Evolutionary conservation across 441 rosid species (phyloP), one percentile per base, ranked within the genome.

Genomic region (Gossypium lobatum): DNA sequence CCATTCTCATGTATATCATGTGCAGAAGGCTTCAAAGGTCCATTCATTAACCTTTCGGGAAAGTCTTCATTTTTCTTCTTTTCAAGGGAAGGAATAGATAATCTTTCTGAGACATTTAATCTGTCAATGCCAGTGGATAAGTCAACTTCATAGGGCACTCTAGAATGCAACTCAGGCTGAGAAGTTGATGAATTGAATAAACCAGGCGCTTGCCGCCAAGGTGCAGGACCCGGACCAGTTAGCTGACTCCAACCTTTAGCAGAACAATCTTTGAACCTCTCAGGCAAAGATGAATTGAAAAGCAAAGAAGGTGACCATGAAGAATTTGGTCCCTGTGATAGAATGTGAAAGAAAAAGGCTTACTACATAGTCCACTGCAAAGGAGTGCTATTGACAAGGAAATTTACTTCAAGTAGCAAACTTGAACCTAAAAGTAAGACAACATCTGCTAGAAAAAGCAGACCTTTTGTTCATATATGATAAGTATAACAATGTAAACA

Each of bases 181-280:
- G 88, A 31, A 80, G 83, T 81, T n/a, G 91, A 78, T 68, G 96
- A 84, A 83, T 76, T 84, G 81, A 87, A 89, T 59, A 87, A 75
- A 77, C 76, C 85, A 70, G 96, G 89, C 34, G 97, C 96, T 83
- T 85, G 97, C 62, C 87, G 85, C 95, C 87, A 88, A 70, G 91
- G 92, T 28, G 87, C 88, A 58, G 93, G 97, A 76, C 97, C 93
- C 45, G 91, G 84, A 77, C 91, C 89, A 50, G 88, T 85, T 75
- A 93, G 82, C 46, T 88, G 92, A 82, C 70, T 83, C 97, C 92
- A 90, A 74, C 73, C 84, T 75, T 88, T 89, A 52, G 77, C 78
- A 73, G 96, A 73, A 72, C 78, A 59, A 75, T 88, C 94, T 72
- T 84, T 87, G 62, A 78, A 74, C 79, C 87, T 88, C 74, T 91